A percentile compares a stretch with the other conserved stretches of the same genome.
Evolutionary conservation across 2,329 filamentous ascomycete genomes (phyloP).

Genomic region (Dactylonectria macrodidyma): DNA sequence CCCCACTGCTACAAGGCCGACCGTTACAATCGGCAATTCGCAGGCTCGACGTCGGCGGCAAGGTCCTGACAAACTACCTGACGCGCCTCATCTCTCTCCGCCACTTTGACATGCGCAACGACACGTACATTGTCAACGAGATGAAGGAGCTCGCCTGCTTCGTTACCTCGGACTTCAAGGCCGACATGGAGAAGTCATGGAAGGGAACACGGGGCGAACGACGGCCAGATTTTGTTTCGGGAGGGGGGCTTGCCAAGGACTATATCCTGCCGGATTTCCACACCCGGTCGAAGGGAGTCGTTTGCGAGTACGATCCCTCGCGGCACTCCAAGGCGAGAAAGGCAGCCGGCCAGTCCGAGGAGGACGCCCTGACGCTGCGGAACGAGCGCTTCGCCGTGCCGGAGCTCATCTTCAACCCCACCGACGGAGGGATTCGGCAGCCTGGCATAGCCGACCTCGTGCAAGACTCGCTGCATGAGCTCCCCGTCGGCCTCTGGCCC

Average conservation of each 20-base stretch:
- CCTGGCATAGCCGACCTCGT: constrained; percentile 88
- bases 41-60: constrained; percentile 91
- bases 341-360: constrained; percentile 62
- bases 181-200: constrained; percentile 87
- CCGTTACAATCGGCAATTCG: constrained; percentile 87
- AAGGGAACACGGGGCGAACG: constrained; percentile 78
- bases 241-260: constrained; percentile 82
- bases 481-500: constrained; percentile 89
- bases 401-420: constrained; percentile 89
- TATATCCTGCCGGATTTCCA: constrained; percentile 91
- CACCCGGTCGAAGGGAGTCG: constrained; percentile 72
- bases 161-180: constrained; percentile 81
- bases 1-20: constrained; percentile 85
- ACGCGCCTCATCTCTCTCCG: constrained; percentile 91
- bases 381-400: constrained; percentile 95
- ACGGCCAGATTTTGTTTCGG: constrained; percentile 63
- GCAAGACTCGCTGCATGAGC: constrained; percentile 79
- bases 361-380: constrained; percentile 88
- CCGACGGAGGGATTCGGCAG: constrained; percentile 87
- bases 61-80: constrained; percentile 92
- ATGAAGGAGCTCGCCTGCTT: constrained; percentile 95
- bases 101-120: constrained; percentile 96
- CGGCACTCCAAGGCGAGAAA: constrained; percentile 68
- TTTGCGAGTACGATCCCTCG: constrained; percentile 83
- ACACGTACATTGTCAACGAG: constrained; percentile 93